phyloP scores from a whole-genome alignment of 345 rosid species.

The Luvunga scandens region DNA sequence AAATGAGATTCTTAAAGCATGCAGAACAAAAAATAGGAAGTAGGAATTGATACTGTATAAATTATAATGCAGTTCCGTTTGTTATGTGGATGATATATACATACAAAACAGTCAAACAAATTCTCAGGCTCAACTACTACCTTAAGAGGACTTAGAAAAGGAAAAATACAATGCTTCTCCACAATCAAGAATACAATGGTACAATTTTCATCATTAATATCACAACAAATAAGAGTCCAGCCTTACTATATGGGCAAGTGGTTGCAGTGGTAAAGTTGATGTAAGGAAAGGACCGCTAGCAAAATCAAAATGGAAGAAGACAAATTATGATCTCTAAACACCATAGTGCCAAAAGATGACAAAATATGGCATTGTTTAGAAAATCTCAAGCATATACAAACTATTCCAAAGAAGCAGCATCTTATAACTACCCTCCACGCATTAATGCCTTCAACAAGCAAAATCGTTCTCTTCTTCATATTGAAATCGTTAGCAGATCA shows the following conservation, averaged over 20 bases:
- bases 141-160: not conserved
- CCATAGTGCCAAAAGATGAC: not conserved
- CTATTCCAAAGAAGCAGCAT: not conserved
- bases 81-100: not conserved
- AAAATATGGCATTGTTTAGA: not conserved
- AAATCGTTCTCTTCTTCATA: not conserved
- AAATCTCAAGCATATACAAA: not conserved
- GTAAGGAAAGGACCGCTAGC: not conserved
- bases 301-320: not conserved
- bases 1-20: not conserved
- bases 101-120: not conserved
- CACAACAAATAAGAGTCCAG: not conserved
- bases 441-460: not conserved
- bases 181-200: not conserved
- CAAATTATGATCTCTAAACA: not conserved
- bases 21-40: not conserved
- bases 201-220: not conserved
- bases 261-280: not conserved
- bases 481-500: not conserved
- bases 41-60: not conserved
- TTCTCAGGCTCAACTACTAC: not conserved
- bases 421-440: not conserved
- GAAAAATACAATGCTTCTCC: not conserved
- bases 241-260: not conserved
- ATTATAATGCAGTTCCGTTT: not conserved